phyloP scores from a whole-genome alignment of 768 basidiomycete species.

The Termitomyces bulborhizus region DNA sequence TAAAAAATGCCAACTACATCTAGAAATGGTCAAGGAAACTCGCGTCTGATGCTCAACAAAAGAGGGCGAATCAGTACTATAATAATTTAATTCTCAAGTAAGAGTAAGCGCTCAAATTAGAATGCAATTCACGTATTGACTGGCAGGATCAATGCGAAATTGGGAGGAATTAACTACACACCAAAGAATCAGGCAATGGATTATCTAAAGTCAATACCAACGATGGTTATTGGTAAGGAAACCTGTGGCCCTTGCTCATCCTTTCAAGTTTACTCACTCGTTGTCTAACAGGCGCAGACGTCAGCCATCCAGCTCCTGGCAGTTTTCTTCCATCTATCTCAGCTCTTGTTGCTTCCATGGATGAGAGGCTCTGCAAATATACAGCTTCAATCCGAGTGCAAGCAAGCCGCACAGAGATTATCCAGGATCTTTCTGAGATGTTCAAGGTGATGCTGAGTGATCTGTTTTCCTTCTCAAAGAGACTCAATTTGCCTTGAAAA shows the following conservation, averaged over 20 bases:
- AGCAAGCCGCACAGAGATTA: conserved; percentile 1
- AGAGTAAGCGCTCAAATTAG: not conserved
- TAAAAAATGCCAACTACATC: not conserved
- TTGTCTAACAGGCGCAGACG: conserved; percentile 21
- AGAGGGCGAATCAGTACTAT: conserved; percentile 41
- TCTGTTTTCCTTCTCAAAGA: not conserved
- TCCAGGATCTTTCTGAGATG: conserved; percentile 47
- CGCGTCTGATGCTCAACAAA: conserved; percentile 5
- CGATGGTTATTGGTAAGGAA: conserved; percentile 49
- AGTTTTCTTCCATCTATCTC: conserved; percentile 22
- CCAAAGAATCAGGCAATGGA: conserved; percentile 35
- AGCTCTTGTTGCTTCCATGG: conserved; percentile 47
- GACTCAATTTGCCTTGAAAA: not conserved
- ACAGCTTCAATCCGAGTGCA: conserved; percentile 43
- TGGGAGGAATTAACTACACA: conserved; percentile 58
- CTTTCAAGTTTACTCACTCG: not conserved
- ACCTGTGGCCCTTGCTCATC: not conserved
- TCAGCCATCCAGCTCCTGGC: conserved; percentile 17
- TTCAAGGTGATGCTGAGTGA: conserved; percentile 24
- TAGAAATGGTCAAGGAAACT: conserved; percentile 25
- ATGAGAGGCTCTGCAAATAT: conserved; percentile 45
- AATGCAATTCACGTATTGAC: not conserved
- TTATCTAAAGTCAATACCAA: conserved; percentile 29
- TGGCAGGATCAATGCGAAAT: conserved; percentile 57
- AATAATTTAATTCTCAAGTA: conserved; percentile 63